Evolutionary conservation across 257 asterid genomes (phyloP), one percentile per base, ranked within the genome.

Genomic region (Paulownia fortunei): DNA sequence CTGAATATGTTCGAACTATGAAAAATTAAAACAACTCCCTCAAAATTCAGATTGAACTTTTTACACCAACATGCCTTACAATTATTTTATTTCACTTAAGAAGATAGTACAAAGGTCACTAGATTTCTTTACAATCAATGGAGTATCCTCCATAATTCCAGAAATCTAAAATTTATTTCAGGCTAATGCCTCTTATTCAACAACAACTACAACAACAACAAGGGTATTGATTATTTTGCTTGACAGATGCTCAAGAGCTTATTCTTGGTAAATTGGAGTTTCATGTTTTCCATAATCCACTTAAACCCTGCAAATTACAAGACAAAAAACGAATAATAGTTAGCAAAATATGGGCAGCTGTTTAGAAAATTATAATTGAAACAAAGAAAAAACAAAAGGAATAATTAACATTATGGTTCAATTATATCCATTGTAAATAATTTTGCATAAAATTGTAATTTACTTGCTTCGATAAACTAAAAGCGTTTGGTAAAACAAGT

Each of bases 291-390:
- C 10, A 46, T 16, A 9, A 16, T 0, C 21, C 26, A 13, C 18
- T 77, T 34, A 69, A 15, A 32, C 82, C 61, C 82, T 78, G 82
- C 65, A 49, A 46, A 63, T 49, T 8, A 54, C 72, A 19, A 42
- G 8, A 75, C 34, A 39, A 21, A 58, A 75, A 62, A 42, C 11
- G 5, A 60, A 21, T 30, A 15, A 72, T 23, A 44, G 49, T 41
- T 8, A 73, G 26, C 47, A 73, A 64, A 73, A 39, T 7, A n/a
- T n/a, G n/a, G n/a, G n/a, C n/a, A n/a, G n/a, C n/a, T n/a, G n/a
- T n/a, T n/a, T n/a, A n/a, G n/a, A n/a, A n/a, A n/a, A n/a, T n/a
- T n/a, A n/a, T n/a, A n/a, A n/a, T n/a, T n/a, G n/a, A n/a, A n/a
- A n/a, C n/a, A n/a, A n/a, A n/a, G 42, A 7, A 11, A 72, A 32